phyloP scores from a whole-genome alignment of 1,284 basidiomycete species.

The Tilletia setariae region DNA sequence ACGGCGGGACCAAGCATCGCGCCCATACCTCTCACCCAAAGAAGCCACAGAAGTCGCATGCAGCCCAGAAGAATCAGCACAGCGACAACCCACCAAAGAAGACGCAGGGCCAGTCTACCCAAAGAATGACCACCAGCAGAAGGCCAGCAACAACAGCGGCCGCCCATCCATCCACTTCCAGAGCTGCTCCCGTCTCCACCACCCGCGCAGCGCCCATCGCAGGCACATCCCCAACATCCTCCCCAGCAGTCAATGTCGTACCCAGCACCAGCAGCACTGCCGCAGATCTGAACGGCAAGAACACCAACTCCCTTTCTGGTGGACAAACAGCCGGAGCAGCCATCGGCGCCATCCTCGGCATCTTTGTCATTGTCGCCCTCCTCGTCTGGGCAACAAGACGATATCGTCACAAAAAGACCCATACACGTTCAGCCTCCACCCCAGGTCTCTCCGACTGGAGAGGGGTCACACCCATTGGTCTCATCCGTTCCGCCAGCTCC shows the following conservation, averaged over 20 bases:
- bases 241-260: not conserved
- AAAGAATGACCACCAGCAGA: not conserved
- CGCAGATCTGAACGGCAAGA: not conserved
- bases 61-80: not conserved
- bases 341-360: constrained; percentile 11
- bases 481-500: not conserved
- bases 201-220: too few species aligned
- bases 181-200: too few species aligned
- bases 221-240: not conserved
- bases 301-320: not conserved
- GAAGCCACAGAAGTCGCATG: too few species aligned
- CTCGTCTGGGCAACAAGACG: not conserved
- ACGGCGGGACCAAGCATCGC: constrained; percentile 13
- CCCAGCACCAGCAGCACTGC: not conserved
- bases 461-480: not conserved
- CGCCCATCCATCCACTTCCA: too few species aligned
- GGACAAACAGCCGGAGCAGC: not conserved
- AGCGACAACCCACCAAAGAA: not conserved
- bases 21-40: too few species aligned
- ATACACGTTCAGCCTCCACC: not conserved
- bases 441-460: not conserved
- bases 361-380: constrained; percentile 3
- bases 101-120: not conserved
- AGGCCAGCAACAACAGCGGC: not conserved
- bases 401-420: not conserved